Conservation (phyloP, 2,329 filamentous ascomycete species). For the Diaporthe sp. region DNA sequence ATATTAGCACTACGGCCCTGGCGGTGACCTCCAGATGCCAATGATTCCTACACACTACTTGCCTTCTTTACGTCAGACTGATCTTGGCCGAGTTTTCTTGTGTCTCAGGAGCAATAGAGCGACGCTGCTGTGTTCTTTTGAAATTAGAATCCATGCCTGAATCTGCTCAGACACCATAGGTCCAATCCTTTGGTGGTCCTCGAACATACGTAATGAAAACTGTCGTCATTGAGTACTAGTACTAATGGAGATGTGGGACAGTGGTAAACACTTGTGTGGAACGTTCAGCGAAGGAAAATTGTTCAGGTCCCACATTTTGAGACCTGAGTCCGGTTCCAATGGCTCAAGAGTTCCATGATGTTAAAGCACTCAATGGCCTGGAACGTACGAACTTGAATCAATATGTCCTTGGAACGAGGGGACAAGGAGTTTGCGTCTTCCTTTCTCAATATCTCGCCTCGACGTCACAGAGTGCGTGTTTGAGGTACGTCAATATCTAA, state of each 20-base stretch:
- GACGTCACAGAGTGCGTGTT: background rate
- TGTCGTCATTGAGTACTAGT: background rate
- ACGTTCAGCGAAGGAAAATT: background rate
- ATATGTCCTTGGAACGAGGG: background rate
- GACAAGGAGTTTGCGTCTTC: background rate
- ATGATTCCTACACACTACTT: background rate
- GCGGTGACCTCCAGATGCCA: background rate
- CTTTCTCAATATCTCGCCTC: background rate
- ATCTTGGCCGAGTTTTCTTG: too few relatives aligned
- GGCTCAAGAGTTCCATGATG: too few relatives aligned
- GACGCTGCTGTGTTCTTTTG: background rate
- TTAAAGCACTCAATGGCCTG: too few relatives aligned
- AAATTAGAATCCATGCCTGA: background rate
- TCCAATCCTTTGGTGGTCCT: background rate
- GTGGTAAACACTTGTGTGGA: background rate
- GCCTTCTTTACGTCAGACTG: too few relatives aligned
- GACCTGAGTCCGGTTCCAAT: background rate
- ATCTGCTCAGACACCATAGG: background rate
- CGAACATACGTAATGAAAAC: background rate
- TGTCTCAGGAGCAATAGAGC: too few relatives aligned
- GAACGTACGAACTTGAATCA: background rate
- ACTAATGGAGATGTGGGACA: background rate
- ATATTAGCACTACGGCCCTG: background rate
- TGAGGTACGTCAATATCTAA: background rate
- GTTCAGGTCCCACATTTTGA: background rate